phyloP scores from a whole-genome alignment of 208 protist genomes.

The Crithidia mellificae region DNA sequence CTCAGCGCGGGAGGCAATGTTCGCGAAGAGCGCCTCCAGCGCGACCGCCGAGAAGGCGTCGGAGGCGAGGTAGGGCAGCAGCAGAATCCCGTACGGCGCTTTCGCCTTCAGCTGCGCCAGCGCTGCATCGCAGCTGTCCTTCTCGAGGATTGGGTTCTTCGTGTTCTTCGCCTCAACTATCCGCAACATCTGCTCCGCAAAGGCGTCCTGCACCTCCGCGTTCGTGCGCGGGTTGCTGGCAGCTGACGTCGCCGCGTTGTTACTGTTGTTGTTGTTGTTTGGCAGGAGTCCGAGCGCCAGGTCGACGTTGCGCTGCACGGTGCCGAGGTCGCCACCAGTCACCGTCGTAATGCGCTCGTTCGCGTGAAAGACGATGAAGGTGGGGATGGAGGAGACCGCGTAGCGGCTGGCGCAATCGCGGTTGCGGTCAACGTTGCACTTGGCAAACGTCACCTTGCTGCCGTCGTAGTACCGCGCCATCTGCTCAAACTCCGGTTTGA shows the following conservation, averaged over 20 bases:
- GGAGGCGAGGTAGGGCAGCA: constrained; percentile 84
- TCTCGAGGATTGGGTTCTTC: constrained; percentile 45
- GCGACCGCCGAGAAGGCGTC: constrained; percentile 51
- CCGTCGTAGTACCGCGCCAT: constrained; percentile 56
- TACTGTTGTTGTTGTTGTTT: constrained; percentile 14
- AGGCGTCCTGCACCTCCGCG: constrained; percentile 29
- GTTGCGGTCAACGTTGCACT: constrained; percentile 84
- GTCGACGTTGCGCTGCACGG: constrained; percentile 62
- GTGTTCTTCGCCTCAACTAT: constrained; percentile 40
- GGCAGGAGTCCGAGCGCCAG: constrained; percentile 33
- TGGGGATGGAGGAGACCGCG: constrained; percentile 63
- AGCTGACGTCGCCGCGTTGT: constrained; percentile 1
- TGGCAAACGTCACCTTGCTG: constrained; percentile 62
- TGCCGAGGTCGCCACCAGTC: constrained; percentile 50
- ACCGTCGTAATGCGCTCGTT: constrained; percentile 51
- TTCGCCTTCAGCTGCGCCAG: constrained; percentile 46
- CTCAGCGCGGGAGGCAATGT: constrained; percentile 43
- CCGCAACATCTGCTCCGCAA: constrained; percentile 60
- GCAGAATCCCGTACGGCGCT: constrained; percentile 43
- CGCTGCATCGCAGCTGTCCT: constrained; percentile 44
- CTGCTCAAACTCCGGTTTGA: constrained; percentile 70
- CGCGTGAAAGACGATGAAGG: constrained; percentile 75
- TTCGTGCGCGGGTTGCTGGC: neutral
- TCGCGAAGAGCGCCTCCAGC: constrained; percentile 65
- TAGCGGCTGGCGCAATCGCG: constrained; percentile 60